Conservation (phyloP, 2,329 filamentous ascomycete genomes). For the Diplodia scrobiculata region DNA sequence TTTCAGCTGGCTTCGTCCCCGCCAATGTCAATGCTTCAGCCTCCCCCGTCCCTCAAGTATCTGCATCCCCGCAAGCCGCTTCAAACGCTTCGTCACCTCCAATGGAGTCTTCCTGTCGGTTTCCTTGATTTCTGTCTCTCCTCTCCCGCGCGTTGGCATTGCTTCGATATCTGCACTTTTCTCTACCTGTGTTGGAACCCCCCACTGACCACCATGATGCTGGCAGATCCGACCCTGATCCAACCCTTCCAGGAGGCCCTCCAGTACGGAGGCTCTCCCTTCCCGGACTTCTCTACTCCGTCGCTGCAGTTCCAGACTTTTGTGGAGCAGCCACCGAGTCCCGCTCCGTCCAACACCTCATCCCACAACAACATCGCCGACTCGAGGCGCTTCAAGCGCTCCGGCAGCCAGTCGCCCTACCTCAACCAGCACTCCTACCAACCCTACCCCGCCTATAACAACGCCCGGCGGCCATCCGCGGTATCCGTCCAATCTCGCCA, state of each 20-base stretch:
- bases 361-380: constrained; percentile 44
- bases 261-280: constrained; percentile 48
- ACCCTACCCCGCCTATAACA: constrained; percentile 53
- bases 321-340: constrained; percentile 60
- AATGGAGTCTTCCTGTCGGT: constrained; percentile 48
- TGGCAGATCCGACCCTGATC: constrained; percentile 60
- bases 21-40: constrained; percentile 30
- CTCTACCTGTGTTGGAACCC: constrained; percentile 10
- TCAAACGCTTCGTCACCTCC: constrained; percentile 31
- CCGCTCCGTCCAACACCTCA: constrained; percentile 62
- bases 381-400: constrained; percentile 49
- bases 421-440: constrained; percentile 59
- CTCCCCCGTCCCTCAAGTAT: constrained; percentile 32
- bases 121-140: constrained; percentile 36
- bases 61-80: constrained; percentile 33
- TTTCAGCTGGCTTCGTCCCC: constrained; percentile 31
- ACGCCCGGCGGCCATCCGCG: constrained; percentile 65
- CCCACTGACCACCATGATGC: constrained; percentile 12
- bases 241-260: constrained; percentile 52
- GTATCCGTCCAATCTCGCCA: constrained; percentile 69
- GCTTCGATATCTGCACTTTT: constrained; percentile 26
- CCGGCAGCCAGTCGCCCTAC: constrained; percentile 67
- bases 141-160: constrained; percentile 1
- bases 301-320: constrained; percentile 46
- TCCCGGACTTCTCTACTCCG: constrained; percentile 46